Percentiles rank a stretch among this genome's conserved stretches.
These are phyloP conservation scores for Sarcocystis neurona DNA, from an alignment of 169 alveolate genomes.

Conservation along the genomic window DNA sequence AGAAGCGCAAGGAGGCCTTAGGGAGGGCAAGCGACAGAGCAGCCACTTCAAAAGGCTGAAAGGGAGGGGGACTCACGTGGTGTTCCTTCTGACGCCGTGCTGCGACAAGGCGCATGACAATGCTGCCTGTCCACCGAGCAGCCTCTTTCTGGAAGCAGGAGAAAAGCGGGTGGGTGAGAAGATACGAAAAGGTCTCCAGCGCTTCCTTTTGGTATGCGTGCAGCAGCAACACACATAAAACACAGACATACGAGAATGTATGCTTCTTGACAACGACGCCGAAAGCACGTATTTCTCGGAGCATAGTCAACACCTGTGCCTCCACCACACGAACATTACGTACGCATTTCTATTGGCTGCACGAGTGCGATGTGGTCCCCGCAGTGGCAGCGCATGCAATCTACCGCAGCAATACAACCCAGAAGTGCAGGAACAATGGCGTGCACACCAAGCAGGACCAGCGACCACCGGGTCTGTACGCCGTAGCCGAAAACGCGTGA, in stretches of 20 bases:
- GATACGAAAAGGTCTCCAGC: constrained; percentile 43
- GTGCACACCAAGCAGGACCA: too few species aligned
- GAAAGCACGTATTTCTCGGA: not conserved
- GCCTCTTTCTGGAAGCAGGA: constrained; percentile 12
- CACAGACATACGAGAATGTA: not conserved
- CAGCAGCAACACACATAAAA: not conserved
- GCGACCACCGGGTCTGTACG: too few species aligned
- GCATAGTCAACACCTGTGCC: not conserved
- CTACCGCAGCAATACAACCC: too few species aligned
- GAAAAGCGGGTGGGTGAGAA: constrained; percentile 44
- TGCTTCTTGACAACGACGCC: not conserved
- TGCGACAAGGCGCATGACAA: constrained; percentile 42
- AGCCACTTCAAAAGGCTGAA: not conserved
- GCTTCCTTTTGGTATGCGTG: not conserved
- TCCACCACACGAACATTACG: too few species aligned
- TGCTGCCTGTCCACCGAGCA: constrained; percentile 30
- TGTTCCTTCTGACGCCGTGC: constrained; percentile 14
- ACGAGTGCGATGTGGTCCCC: too few species aligned
- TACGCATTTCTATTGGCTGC: too few species aligned
- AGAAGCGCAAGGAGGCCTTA: not conserved
- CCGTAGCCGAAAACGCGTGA: too few species aligned
- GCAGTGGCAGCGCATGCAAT: too few species aligned
- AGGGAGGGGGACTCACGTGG: not conserved
- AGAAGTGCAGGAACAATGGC: too few species aligned
- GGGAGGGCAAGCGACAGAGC: not conserved